Conservation (phyloP, 495 filamentous ascomycete species). For the Neurospora intermedia region DNA sequence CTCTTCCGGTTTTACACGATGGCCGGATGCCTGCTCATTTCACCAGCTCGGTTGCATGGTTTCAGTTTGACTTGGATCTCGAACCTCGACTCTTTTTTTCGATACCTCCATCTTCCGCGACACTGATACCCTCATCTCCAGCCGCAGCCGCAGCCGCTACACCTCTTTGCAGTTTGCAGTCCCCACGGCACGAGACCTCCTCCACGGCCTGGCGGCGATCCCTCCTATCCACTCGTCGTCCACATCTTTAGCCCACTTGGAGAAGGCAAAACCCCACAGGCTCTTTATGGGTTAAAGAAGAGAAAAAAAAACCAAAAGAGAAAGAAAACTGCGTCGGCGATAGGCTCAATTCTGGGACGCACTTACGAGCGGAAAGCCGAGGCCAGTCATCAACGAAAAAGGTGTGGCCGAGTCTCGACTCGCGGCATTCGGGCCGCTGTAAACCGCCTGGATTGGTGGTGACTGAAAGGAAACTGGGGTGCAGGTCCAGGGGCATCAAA, state of each 20-base stretch:
- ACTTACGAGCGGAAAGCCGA: not conserved
- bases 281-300: not conserved
- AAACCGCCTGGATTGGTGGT: not conserved
- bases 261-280: not conserved
- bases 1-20: not conserved
- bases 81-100: not conserved
- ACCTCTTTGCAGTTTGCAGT: not conserved
- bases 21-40: not conserved
- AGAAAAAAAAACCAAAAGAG: not conserved
- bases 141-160: not conserved
- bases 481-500: not conserved
- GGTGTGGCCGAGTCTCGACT: not conserved
- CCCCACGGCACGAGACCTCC: not conserved
- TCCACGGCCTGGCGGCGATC: not conserved
- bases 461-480: not conserved
- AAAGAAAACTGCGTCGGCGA: not conserved
- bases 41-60: not conserved
- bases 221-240: not conserved
- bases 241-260: not conserved
- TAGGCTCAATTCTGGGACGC: not conserved
- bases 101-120: not conserved
- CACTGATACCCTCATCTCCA: not conserved
- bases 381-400: not conserved
- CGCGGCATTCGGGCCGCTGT: not conserved
- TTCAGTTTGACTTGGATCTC: not conserved